Evolutionary conservation across 2,329 filamentous ascomycete genomes (phyloP), one percentile per base, ranked within the genome.

Genomic region (Trichoderma breve): DNA sequence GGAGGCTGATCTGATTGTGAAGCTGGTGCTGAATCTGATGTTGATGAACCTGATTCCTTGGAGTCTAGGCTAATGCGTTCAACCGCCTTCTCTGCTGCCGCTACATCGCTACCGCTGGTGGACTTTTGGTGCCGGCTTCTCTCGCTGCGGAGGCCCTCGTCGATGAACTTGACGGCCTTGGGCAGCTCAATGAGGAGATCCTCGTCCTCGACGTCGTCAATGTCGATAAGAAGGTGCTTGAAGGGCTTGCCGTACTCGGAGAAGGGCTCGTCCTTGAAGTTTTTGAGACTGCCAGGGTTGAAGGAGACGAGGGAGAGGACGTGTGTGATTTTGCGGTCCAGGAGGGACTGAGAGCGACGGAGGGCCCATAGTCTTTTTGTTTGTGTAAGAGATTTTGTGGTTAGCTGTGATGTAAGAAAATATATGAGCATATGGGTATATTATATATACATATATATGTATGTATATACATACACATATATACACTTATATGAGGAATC

Each of bases 201-300:
- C 76, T 95, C 91, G 78, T 98, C 94, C 24, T 95, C 93, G 66
- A 95, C 89, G 83, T 99, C 96, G 81, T 98, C 93, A 57, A 98
- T 90, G 75, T 97, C 92, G 74, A 98, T 92, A 73, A 90, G 87
- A 76, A 93, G 86, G 80, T 97, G 94, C 74, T 90, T 83, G 80
- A 90, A 94, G 55, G 86, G 84, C 74, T 88, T 85, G 78, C 84
- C 86, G 74, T 82, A 83, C 64, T 85, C 84, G 21, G 85, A 80
- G 78, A 82, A 83, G 70, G 77, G 84, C 82, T 86, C 83, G 47
- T 86, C 81, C 72, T 86, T 84, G 77, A 89, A 82, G 73, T 82
- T 83, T 65, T 80, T 82, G 63, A 82, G 73, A 51, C 76, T 79
- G 32, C 77, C 75, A 0, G 79, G 79, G 71, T 81, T 78, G 76